These are phyloP conservation scores for Combretum micranthum DNA, from an alignment of 345 rosid genomes.

Conservation along the genomic window DNA sequence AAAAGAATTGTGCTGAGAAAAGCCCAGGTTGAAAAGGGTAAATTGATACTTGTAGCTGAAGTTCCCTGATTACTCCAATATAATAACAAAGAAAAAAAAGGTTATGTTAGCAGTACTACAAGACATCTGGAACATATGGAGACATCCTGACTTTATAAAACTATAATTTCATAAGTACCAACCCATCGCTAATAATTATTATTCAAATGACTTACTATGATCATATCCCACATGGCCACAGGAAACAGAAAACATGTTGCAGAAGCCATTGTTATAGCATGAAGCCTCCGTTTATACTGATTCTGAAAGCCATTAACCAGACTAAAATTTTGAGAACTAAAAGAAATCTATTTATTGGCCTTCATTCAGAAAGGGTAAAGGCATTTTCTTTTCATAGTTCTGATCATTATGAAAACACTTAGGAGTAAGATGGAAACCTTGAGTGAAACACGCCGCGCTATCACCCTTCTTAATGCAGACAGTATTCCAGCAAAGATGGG, in stretches of 20 bases:
- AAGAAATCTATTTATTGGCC: too few relatives aligned
- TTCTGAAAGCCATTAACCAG: slow-evolving; percentile 30
- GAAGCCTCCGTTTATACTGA: slow-evolving; percentile 84
- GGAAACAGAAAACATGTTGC: slow-evolving; percentile 94
- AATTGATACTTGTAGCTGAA: slow-evolving; percentile 33
- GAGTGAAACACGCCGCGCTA: slow-evolving; percentile 87
- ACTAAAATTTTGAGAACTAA: background rate
- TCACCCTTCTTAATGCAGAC: slow-evolving; percentile 89
- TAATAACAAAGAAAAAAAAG: slow-evolving; percentile 13
- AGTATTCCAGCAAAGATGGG: slow-evolving; percentile 93
- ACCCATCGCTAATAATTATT: background rate
- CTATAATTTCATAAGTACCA: background rate
- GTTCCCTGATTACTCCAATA: slow-evolving; percentile 52
- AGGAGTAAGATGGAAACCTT: slow-evolving; percentile 43
- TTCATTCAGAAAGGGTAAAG: too few relatives aligned
- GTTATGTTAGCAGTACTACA: too few relatives aligned
- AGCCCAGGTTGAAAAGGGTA: slow-evolving; percentile 93
- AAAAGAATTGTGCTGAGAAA: slow-evolving; percentile 69
- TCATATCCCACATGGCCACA: slow-evolving; percentile 95
- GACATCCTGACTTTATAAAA: too few relatives aligned
- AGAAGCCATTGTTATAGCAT: slow-evolving; percentile 80
- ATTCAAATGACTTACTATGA: slow-evolving; percentile 51
- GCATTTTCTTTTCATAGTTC: too few relatives aligned
- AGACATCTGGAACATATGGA: too few relatives aligned
- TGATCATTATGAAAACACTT: background rate